A percentile compares a stretch with the other conserved stretches of the same genome.
phyloP scores from a whole-genome alignment of 192 early-diverging fungal species.

The Podila clonocystis region DNA sequence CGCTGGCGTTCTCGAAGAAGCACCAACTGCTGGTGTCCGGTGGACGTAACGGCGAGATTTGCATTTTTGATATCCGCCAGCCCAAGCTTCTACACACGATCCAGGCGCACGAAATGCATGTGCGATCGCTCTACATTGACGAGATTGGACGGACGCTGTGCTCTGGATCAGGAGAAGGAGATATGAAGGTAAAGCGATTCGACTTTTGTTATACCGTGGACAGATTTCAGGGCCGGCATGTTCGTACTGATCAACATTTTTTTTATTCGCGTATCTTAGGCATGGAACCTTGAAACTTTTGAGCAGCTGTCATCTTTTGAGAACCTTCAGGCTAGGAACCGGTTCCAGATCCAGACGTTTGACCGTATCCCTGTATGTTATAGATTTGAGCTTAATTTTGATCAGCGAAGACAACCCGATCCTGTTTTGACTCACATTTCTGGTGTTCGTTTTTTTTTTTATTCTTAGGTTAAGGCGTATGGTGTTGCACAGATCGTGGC shows the following conservation, averaged over 20 bases:
- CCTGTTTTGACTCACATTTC: background rate
- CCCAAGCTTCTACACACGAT: constrained; percentile 72
- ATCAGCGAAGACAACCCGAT: constrained; percentile 4
- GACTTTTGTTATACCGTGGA: background rate
- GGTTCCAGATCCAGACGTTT: constrained; percentile 59
- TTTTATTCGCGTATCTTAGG: constrained; percentile 14
- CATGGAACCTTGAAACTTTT: constrained; percentile 64
- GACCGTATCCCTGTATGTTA: constrained; percentile 58
- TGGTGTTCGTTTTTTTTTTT: background rate
- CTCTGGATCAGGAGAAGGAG: constrained; percentile 76
- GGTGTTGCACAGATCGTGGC: constrained; percentile 72
- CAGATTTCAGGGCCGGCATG: background rate
- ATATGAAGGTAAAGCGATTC: constrained; percentile 62
- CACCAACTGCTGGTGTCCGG: constrained; percentile 77
- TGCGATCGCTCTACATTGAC: constrained; percentile 73
- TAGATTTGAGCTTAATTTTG: background rate
- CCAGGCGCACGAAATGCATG: constrained; percentile 72
- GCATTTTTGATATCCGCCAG: constrained; percentile 81
- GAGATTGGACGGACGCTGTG: constrained; percentile 63
- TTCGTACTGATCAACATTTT: background rate
- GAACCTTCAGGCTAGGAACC: constrained; percentile 57
- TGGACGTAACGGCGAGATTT: constrained; percentile 78
- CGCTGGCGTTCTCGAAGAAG: constrained; percentile 66
- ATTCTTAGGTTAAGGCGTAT: constrained; percentile 60
- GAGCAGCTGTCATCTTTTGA: constrained; percentile 52